Base-by-base conservation (phyloP, 768 basidiomycete species). In the Coprinopsis marcescibilis region DNA sequence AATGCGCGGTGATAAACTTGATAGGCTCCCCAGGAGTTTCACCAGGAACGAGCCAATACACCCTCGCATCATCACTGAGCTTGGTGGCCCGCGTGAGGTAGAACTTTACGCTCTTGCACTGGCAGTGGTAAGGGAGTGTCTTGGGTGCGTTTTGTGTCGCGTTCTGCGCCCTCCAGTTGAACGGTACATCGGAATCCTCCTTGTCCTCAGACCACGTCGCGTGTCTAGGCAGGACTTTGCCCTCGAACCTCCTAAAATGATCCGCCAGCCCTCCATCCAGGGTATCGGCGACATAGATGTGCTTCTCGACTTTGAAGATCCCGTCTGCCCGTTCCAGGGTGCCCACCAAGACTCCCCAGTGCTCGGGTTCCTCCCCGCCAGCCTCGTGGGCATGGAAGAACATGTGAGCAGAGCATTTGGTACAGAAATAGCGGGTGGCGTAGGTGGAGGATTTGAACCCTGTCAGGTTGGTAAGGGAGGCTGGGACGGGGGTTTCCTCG, bases 241-340 rank as follows among this genome's bases (percentile, higher is more conserved):
- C 58, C n/a, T 52, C 54, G 13, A 56, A 35, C 1, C 23, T 32
- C 23, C 43, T 50, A 8, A 61, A 41, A 21, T 63, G 61, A 29
- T 65, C 57, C 4, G 63, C 61, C 8, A 65, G 27, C 2, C 65
- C 65, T 0, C 65, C 65, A 48, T 67, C 64, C 19, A 64, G 30
- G 1, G 65, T 65, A 36, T 65, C 62, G 3, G 44, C 56, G 14
- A 67, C 50, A 42, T 49, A 64, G 6, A 60, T 58, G 42, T 67
- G 65, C 17, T 43, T 47, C 3, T 46, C 49, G 14, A 58, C 48
- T 21, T 53, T 53, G 5, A 58, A 44, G 15, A 65, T 52, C 2
- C 59, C 62, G 11, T 60, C 57, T 10, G 52, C 54, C 15, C 42
- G 47, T 21, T 63, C 63, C 17, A 67, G 41, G 2, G 56, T 52